These are phyloP conservation scores for Penicillium manginii DNA, from an alignment of 495 filamentous ascomycete genomes.

Conservation along the genomic window DNA sequence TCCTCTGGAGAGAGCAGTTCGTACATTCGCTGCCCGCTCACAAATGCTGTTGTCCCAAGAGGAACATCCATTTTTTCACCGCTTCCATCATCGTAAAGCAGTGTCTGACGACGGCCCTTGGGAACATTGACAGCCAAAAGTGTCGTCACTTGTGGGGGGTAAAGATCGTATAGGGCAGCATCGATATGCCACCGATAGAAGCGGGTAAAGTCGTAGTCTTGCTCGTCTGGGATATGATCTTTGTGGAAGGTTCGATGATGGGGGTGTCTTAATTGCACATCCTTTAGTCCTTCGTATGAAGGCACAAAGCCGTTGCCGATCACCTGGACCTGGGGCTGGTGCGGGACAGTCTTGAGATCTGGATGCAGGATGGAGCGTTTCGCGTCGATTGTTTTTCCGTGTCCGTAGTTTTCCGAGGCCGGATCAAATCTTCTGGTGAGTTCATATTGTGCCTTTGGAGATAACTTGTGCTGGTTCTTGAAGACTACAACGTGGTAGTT, in stretches of 20 bases:
- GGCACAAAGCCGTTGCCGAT: constrained; percentile 72
- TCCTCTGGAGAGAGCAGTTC: constrained; percentile 63
- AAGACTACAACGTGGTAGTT: constrained; percentile 66
- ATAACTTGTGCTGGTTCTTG: constrained; percentile 63
- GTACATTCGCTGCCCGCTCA: constrained; percentile 68
- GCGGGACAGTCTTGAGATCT: constrained; percentile 76
- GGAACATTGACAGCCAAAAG: constrained; percentile 71
- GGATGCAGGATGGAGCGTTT: constrained; percentile 74
- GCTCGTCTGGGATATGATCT: constrained; percentile 59
- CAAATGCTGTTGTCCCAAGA: constrained; percentile 77
- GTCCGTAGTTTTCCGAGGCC: constrained; percentile 64
- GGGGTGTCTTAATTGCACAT: constrained; percentile 70
- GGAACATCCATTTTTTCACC: constrained; percentile 69
- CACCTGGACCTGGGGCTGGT: constrained; percentile 78
- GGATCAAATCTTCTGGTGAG: constrained; percentile 74
- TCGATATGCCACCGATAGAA: constrained; percentile 84
- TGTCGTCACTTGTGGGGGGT: constrained; percentile 70
- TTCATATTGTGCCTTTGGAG: constrained; percentile 70
- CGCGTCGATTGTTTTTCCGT: constrained; percentile 69
- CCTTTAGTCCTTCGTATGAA: constrained; percentile 66
- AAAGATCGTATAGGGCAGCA: constrained; percentile 71
- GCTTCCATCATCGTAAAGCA: constrained; percentile 72
- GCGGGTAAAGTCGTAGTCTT: constrained; percentile 68
- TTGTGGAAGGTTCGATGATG: constrained; percentile 77
- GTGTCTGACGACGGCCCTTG: constrained; percentile 61